Percentiles rank a stretch among this genome's conserved stretches.
phyloP scores from a whole-genome alignment of 2,329 filamentous ascomycete species.

The Ploettnerulaceae sp. region DNA sequence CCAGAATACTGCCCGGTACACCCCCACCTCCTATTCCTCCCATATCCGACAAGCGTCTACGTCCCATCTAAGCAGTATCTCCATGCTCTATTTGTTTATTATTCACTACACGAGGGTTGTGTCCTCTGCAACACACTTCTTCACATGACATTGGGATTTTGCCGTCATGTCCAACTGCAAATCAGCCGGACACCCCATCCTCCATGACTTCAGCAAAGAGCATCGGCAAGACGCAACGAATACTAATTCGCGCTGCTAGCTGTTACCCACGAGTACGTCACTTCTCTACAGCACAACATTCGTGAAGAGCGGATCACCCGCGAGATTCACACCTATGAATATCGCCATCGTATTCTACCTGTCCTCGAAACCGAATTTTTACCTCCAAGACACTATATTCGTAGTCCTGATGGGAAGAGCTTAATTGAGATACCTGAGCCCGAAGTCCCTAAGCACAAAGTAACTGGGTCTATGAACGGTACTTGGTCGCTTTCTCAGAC shows the following conservation, averaged over 20 bases:
- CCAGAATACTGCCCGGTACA: conserved; percentile 30
- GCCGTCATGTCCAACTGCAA: conserved; percentile 17
- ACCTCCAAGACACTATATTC: conserved; percentile 44
- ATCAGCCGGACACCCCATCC: conserved; percentile 17
- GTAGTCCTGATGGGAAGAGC: conserved; percentile 36
- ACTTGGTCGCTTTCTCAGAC: conserved; percentile 16
- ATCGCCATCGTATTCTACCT: conserved; percentile 48
- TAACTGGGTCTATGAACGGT: conserved; percentile 8
- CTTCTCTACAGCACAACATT: conserved; percentile 41
- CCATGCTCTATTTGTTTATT: conserved; percentile 4
- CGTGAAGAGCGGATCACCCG: conserved; percentile 44
- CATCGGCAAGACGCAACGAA: conserved; percentile 12
- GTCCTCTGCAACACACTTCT: conserved; percentile 14
- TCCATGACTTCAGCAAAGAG: conserved; percentile 2
- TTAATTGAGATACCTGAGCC: conserved; percentile 43
- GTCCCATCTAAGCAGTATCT: conserved; percentile 8
- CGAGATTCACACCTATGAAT: conserved; percentile 50
- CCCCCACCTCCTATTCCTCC: conserved; percentile 12
- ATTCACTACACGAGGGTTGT: conserved; percentile 7
- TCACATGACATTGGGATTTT: conserved; percentile 12
- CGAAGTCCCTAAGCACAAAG: conserved; percentile 34
- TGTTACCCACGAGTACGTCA: conserved; percentile 46
- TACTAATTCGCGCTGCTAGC: conserved; percentile 34
- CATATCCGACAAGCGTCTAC: conserved; percentile 7
- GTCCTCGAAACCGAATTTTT: conserved; percentile 49